Base-by-base conservation (phyloP, 1,284 basidiomycete species). In the Coniophora puteana region DNA sequence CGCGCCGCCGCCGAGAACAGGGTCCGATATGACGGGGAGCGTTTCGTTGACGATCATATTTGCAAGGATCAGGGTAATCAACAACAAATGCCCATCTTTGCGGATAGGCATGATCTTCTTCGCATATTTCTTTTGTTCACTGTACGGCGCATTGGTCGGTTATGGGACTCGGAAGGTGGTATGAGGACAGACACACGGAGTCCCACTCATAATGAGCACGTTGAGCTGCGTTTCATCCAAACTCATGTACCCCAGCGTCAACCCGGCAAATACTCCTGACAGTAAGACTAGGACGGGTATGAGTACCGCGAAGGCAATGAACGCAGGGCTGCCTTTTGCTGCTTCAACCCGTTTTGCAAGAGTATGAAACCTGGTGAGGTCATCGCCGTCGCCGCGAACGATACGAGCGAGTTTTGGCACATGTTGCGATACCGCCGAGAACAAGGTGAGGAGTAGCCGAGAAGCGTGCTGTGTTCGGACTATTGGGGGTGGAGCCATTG, bases 41-140 rank as follows among this genome's bases (percentile, higher is more conserved):
- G 90, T 82, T 66, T 94, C 92, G 62, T 93, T 93, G 51, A 86
- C 83, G 51, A 94, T 89, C 89, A 92, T 91, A 63, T 92, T 91
- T 32, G 84, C 81, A 23, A 93, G 67, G 8, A 92, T 74, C 11
- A 93, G 76, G 0, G 88, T 91, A 45, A 93, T 88, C 40, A 93
- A 75, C 5, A 92, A 72, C 23, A 92, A 66, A 60, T 93, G 89
- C 0, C 89, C 89, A 55, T 93, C 83, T 69, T 84, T 78, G 50
- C 92, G 84, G 38, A 95, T 82, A 12, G 91, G 91, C 59, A 85
- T 83, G 55, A 95, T 94, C 65, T 86, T 85, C 48, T 80, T 77
- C 4, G 92, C 92, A 50, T 91, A 88, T 46, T 68, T 66, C 54
- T 85, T 81, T 62, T 95, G 91, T 52, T 81, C 71, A 31, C 84